phyloP scores from a whole-genome alignment of 2,329 filamentous ascomycete species.

The Neoscytalidium dimidiatum region DNA sequence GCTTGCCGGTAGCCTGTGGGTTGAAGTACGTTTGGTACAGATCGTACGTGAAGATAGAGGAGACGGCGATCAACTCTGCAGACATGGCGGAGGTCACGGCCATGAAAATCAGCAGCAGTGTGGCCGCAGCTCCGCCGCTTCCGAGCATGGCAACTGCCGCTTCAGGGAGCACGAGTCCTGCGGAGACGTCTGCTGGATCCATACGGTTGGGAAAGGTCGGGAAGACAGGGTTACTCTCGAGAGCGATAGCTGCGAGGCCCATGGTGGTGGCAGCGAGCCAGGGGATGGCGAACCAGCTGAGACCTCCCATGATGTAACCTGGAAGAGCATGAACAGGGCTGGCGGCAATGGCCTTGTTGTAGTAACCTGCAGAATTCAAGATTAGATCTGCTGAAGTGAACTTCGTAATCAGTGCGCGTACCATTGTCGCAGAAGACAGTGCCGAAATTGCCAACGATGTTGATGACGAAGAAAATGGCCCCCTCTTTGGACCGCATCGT shows the following conservation, averaged over 20 bases:
- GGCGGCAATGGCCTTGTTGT: conserved; percentile 91
- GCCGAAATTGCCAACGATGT: conserved; percentile 80
- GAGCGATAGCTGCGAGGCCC: conserved; percentile 77
- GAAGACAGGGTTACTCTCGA: conserved; percentile 73
- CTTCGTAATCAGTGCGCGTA: conserved; percentile 48
- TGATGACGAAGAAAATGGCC: conserved; percentile 88
- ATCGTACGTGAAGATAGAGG: conserved; percentile 86
- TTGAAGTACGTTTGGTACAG: conserved; percentile 87
- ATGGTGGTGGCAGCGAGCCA: conserved; percentile 89
- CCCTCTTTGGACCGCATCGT: conserved; percentile 83
- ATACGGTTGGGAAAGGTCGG: conserved; percentile 75
- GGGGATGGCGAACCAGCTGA: conserved; percentile 91
- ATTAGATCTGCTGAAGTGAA: background rate
- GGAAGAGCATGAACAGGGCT: conserved; percentile 82
- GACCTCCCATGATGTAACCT: conserved; percentile 82
- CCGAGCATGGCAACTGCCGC: conserved; percentile 83
- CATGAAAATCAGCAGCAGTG: conserved; percentile 59
- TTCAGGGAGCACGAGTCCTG: conserved; percentile 81
- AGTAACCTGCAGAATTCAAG: conserved; percentile 40
- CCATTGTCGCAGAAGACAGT: conserved; percentile 84
- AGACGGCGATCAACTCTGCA: conserved; percentile 63
- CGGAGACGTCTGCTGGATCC: conserved; percentile 71
- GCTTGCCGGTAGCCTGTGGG: conserved; percentile 71
- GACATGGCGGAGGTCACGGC: conserved; percentile 48
- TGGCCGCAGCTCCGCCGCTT: conserved; percentile 75